phyloP scores from a whole-genome alignment of 306 rosid genomes.

The Cajanus cajan region DNA sequence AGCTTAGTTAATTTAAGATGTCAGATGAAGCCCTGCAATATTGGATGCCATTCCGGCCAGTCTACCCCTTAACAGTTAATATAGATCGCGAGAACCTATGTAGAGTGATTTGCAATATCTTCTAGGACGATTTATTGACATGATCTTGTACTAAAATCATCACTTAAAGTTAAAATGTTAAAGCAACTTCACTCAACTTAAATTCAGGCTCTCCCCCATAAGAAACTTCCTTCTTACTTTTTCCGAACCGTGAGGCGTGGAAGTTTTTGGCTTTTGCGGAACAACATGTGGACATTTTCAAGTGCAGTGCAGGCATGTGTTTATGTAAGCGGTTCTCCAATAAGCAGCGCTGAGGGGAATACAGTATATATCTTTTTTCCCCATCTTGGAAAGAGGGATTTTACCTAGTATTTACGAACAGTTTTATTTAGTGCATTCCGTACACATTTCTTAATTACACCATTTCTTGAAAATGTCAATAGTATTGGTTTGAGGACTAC shows the following conservation, averaged over 20 bases:
- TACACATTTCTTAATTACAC: not conserved
- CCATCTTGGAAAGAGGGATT: not conserved
- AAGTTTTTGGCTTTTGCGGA: conserved; percentile 6
- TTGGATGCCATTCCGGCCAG: not conserved
- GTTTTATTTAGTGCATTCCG: not conserved
- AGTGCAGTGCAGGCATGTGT: conserved; percentile 25
- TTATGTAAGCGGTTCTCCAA: not conserved
- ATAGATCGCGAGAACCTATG: not conserved
- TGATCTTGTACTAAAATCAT: not conserved
- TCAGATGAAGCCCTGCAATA: not conserved
- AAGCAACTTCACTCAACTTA: not conserved
- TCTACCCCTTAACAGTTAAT: not conserved
- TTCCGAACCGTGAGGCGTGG: not conserved
- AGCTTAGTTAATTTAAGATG: not conserved
- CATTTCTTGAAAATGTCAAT: not conserved
- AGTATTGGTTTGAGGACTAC: not conserved
- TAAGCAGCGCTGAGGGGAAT: not conserved
- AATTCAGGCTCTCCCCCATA: not conserved
- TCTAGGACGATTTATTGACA: not conserved
- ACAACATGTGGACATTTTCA: conserved; percentile 1
- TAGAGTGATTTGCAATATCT: conserved; percentile 3
- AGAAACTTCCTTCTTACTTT: not conserved
- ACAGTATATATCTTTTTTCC: not conserved
- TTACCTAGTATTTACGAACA: not conserved
- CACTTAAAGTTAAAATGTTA: not conserved